Base-by-base conservation (phyloP, 345 rosid species). In the Iberis pinnata region DNA sequence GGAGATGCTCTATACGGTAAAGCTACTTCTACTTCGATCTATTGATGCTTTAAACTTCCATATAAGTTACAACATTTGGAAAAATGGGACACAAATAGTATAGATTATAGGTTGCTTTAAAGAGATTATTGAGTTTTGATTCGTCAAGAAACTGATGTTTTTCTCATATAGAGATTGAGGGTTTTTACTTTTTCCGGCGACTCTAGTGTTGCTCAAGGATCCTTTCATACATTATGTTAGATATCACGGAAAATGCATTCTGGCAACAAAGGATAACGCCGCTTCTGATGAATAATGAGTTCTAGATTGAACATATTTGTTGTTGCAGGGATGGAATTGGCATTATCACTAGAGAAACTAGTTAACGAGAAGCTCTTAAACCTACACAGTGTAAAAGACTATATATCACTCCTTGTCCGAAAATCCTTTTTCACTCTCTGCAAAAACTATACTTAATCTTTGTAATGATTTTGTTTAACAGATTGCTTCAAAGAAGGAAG, bases 1-100 rank as follows among this genome's bases (percentile, higher is more conserved):
- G 99, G 99, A 39, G 95, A 92, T 74, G 95, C 99, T 9, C 61
- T 85, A 11, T 73, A 88, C 71, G 94, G 97, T 92, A 60, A n/a
- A 67, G 77, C 60, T 69, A 12, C 20, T 22, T 26, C 12, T 9
- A 8, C n/a, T 43, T 43, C 35, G 50, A 18, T 40, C 14, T 22
- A 11, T 33, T 24, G 31, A 27, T 35, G 45, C 8, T 24, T 43
- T 4, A 6, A 38, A 44, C 53, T 22, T 51, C 51, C 26, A 14
- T 33, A 39, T 39, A 2, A 43, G 18, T 12, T 36, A 56, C 16
- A 5, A 9, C 10, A 8, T 43, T 22, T 20, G 33, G 16, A 32
- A 31, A 43, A 44, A 15, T 10, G 12, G 14, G 42, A 39, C 31
- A 13, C 12, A 39, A 37, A n/a, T 53, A 12, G 9, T 25, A 31